Conservation (phyloP, 2,329 filamentous ascomycete species). For the Trichoderma sp. region DNA sequence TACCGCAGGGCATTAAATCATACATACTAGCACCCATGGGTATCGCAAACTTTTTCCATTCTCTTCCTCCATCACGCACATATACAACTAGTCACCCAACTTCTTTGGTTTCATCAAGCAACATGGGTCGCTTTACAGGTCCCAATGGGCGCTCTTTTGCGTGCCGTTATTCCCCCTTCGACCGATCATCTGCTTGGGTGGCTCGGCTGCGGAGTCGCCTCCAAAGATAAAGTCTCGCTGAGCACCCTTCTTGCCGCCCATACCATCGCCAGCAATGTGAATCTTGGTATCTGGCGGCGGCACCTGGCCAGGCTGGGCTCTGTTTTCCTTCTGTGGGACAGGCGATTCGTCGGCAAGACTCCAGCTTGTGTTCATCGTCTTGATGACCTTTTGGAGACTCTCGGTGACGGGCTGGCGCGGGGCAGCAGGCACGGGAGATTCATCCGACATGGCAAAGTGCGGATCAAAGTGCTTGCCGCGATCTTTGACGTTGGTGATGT, state of each 20-base stretch:
- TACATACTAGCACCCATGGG: constrained; percentile 23
- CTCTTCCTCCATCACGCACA: not conserved
- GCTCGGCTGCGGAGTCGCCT: constrained; percentile 51
- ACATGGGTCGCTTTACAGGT: constrained; percentile 36
- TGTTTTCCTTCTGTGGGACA: constrained; percentile 49
- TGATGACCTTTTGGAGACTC: constrained; percentile 68
- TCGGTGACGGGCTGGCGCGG: constrained; percentile 51
- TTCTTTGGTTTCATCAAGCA: not conserved
- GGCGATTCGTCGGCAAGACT: constrained; percentile 57
- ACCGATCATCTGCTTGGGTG: constrained; percentile 35
- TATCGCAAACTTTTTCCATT: constrained; percentile 18
- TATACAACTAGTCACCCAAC: not conserved
- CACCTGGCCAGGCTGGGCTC: constrained; percentile 23
- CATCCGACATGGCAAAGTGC: constrained; percentile 76
- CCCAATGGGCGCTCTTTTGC: constrained; percentile 49
- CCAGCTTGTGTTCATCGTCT: constrained; percentile 72
- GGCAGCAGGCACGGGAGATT: constrained; percentile 54
- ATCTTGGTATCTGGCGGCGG: constrained; percentile 33
- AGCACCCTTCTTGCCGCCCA: constrained; percentile 61
- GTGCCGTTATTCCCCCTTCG: constrained; percentile 41
- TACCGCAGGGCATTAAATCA: constrained; percentile 32
- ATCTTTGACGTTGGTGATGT: constrained; percentile 72
- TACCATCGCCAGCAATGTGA: constrained; percentile 60
- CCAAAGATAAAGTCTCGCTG: constrained; percentile 61
- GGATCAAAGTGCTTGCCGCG: constrained; percentile 75